Evolutionary conservation across 306 rosid genomes (phyloP), one percentile per base, ranked within the genome.

Genomic region (Argentina anserina): DNA sequence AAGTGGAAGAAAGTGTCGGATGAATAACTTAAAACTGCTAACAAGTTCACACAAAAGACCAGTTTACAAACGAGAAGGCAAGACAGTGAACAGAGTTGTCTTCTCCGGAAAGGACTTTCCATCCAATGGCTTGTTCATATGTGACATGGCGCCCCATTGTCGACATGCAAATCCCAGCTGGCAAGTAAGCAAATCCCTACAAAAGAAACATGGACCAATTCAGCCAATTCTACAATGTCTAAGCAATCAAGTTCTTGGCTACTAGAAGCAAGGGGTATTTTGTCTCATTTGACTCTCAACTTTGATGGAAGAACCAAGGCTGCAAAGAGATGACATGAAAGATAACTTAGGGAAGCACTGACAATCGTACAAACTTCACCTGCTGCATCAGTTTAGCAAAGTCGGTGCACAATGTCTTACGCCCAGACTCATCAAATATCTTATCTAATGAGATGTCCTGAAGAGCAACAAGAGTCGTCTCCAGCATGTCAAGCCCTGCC

Each of bases 401-500:
- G 75, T 91, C 97, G 1, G 90, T 15, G 61, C 75, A 83, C 84
- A 95, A 73, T 2, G 97, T 84, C 78, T 88, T 90, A 64, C 96
- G 96, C 15, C 99, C 97, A 2, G 90, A 42, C 76, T 91, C 99
- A 0, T 95, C 97, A 11, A 91, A 95, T 39, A 91, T 91, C 81
- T 86, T 95, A 64, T 95, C 97, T 75, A 95, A 81, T 40, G 99
- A 87, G 81, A 95, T 90, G 87, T 95, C 99, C 83, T 90, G 99
- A 18, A 95, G 82, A 26, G 99, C 90, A 21, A 95, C 96, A 56
- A 95, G 81, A 23, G 97, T 91, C 28, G 99, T 95, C 74, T 95
- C 99, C 77, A 95, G 77, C 99, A 91, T 95, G 83, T 95, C 99
- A 9, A 95, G 96, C 60, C 99, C 99, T 1, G 97, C 85, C 85